Conservation (phyloP, 2,329 filamentous ascomycete species). For the Verruconis gallopava region DNA sequence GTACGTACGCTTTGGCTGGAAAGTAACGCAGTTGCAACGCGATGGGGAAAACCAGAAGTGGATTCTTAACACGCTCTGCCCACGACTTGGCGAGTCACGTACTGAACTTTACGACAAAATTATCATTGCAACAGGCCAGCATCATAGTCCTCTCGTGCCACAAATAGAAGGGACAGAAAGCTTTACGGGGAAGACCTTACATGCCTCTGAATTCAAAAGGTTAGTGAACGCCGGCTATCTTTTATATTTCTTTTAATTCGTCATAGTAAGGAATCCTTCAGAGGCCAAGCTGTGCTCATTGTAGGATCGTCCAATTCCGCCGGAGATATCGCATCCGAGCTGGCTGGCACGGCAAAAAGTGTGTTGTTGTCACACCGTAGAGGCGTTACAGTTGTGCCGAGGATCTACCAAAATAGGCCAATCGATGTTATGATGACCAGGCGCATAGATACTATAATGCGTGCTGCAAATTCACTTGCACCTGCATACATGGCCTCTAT, state of each 20-base stretch:
- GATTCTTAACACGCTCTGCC: conserved; percentile 13
- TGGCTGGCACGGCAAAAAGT: conserved; percentile 15
- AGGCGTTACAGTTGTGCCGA: conserved; percentile 13
- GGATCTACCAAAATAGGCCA: background rate
- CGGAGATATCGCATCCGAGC: conserved; percentile 17
- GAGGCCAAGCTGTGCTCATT: conserved; percentile 15
- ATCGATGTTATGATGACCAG: background rate
- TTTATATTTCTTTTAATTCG: background rate
- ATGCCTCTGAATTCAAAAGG: background rate
- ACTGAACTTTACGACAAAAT: conserved; percentile 15
- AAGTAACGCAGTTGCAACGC: conserved; percentile 7
- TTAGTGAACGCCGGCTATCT: background rate
- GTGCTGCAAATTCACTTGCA: background rate
- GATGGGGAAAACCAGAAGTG: conserved; percentile 12
- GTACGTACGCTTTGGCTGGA: conserved; percentile 12
- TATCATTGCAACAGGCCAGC: conserved; percentile 15
- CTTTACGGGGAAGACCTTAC: conserved; percentile 14
- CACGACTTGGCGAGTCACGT: background rate
- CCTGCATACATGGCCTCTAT: background rate
- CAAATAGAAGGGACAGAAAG: conserved; percentile 13
- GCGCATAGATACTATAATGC: background rate
- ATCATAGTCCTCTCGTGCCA: conserved; percentile 14
- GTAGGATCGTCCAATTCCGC: conserved; percentile 19
- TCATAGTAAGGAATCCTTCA: background rate
- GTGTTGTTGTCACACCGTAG: conserved; percentile 18